These are phyloP conservation scores for Eucalyptus albens DNA, from an alignment of 345 rosid genomes.

Conservation along the genomic window DNA sequence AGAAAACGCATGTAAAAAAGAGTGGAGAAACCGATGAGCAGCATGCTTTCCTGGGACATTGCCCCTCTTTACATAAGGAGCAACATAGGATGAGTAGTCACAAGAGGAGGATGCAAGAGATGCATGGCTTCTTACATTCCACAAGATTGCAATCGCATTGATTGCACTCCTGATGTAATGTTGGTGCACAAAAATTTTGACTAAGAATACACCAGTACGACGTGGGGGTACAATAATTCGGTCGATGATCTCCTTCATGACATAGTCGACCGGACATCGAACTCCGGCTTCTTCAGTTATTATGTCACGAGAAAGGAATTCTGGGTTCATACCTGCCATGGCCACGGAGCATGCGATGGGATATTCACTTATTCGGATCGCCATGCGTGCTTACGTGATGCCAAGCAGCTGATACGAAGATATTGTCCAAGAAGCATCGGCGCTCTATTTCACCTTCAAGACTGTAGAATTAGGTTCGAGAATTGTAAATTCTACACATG, in stretches of 20 bases:
- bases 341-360: neutral
- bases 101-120: neutral
- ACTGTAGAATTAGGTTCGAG: neutral
- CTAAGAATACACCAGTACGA: neutral
- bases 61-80: neutral
- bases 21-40: neutral
- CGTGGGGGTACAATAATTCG: neutral
- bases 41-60: neutral
- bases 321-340: neutral
- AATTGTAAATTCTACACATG: neutral
- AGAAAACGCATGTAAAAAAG: neutral
- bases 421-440: neutral
- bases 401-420: neutral
- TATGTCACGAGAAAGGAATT: neutral
- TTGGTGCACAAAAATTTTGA: neutral
- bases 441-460: neutral
- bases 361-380: neutral
- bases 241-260: neutral
- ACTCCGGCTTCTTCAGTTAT: neutral
- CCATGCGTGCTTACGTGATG: neutral
- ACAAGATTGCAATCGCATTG: neutral
- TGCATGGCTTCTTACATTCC: neutral
- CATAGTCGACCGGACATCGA: neutral
- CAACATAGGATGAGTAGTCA: neutral
- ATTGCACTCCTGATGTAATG: neutral